Evolutionary conservation across 345 rosid genomes (phyloP).

Genomic region (Sonneratia caseolaris): DNA sequence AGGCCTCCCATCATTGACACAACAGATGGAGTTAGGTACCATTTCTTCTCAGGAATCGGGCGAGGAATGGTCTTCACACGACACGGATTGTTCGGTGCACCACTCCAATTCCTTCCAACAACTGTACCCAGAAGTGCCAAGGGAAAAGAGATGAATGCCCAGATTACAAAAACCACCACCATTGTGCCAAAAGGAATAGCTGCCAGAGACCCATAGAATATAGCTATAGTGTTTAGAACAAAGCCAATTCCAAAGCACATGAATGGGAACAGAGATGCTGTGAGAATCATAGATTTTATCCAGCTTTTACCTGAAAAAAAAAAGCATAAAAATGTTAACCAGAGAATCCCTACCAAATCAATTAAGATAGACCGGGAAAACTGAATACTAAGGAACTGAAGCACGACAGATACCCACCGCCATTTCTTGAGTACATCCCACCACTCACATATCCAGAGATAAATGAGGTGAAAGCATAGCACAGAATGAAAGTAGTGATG

Average conservation of each 20-base stretch:
- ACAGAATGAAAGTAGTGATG: slow-evolving; percentile 89
- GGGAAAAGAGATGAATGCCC: slow-evolving; percentile 95
- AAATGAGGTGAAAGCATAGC: slow-evolving; percentile 94
- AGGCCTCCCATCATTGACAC: slow-evolving; percentile 92
- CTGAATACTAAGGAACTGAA: slow-evolving; percentile 1
- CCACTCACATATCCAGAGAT: slow-evolving; percentile 97
- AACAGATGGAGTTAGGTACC: slow-evolving; percentile 90
- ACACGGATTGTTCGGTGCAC: slow-evolving; percentile 93
- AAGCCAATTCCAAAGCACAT: slow-evolving; percentile 90
- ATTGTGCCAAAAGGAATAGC: slow-evolving; percentile 96
- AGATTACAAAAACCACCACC: slow-evolving; percentile 81
- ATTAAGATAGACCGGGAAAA: not conserved
- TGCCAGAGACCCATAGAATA: slow-evolving; percentile 85
- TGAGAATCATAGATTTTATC: slow-evolving; percentile 92
- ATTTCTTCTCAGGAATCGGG: slow-evolving; percentile 91
- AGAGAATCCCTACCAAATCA: not conserved
- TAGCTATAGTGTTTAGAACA: slow-evolving; percentile 73
- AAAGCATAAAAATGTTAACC: not conserved
- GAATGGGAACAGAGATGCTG: slow-evolving; percentile 90
- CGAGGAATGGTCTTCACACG: slow-evolving; percentile 97
- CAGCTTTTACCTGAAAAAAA: slow-evolving; percentile 65
- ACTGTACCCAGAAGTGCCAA: slow-evolving; percentile 91
- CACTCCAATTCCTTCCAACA: slow-evolving; percentile 90
- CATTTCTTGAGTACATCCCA: slow-evolving; percentile 96
- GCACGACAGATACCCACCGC: slow-evolving; percentile 44